Base-by-base conservation (phyloP, 305 asterid species). In the Coffea humblotiana region DNA sequence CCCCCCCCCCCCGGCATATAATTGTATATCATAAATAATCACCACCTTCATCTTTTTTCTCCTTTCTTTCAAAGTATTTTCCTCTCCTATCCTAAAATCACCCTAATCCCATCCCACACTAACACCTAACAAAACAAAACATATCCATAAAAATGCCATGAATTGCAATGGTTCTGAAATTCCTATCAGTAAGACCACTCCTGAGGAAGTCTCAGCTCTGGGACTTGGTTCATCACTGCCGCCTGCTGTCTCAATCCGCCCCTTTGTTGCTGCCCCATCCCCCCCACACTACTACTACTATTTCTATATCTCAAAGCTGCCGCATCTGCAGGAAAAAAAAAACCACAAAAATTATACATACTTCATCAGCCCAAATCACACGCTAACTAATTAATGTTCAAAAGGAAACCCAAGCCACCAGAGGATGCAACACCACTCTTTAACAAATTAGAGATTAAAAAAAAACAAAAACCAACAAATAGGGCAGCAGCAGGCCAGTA, bases 211-310 rank as follows among this genome's bases (percentile, higher is more conserved):
- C n/a, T 52, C 12, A 77, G 27, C n/a, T 76, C 84, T 8, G 72
- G 74, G 77, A 75, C 68, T 71, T 86, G 89, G 72, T 74, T 77
- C 88, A 37, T 69, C 75, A 21, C 19, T 69, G 45, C 45, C 12
- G 78, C 60, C 37, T 70, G 78, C 47, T 67, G 60, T 51, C 74
- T 81, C 27, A 35, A 32, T 32, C 32, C 32, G 32, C 32, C 32
- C 32, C 32, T 32, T 2, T 32, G 32, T 32, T 32, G 32, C 1
- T 32, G 32, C 1, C 32, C 32, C 32, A 32, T 32, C 32, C 32
- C 32, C 32, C 32, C 32, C 32, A 1, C 32, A 32, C 32, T 32
- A 1, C 32, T 32, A 1, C 32, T 29, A 29, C 78, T 54, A 47
- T 48, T 77, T 35, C 78, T 25, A 58, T 74, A 80, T 3, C 78